phyloP scores from a whole-genome alignment of 345 rosid species.

The Camelina sativa region DNA sequence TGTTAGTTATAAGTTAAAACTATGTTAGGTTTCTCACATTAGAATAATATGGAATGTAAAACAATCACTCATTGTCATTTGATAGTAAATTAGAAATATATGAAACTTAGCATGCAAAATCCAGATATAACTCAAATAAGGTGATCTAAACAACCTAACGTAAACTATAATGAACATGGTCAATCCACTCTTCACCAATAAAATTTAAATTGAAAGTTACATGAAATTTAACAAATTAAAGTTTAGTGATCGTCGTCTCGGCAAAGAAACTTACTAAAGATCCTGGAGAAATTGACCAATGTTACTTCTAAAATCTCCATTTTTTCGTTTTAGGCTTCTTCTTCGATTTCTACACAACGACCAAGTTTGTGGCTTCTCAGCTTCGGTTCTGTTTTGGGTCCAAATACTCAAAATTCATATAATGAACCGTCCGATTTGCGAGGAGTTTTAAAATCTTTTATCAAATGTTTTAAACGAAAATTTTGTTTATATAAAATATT shows the following conservation, averaged over 20 bases:
- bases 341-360: not conserved
- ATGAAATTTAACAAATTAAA: not conserved
- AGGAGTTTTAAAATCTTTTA: too few relatives aligned
- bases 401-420: too few relatives aligned
- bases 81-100: not conserved
- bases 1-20: not conserved
- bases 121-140: not conserved
- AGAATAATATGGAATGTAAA: not conserved
- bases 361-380: too few relatives aligned
- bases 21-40: not conserved
- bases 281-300: constrained; percentile 1
- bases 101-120: not conserved
- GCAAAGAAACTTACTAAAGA: constrained; percentile 15
- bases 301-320: constrained; percentile 14
- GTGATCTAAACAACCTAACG: not conserved
- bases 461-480: too few relatives aligned
- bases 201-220: not conserved
- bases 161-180: not conserved
- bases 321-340: not conserved
- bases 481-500: too few relatives aligned
- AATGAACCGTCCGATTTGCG: too few relatives aligned
- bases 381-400: too few relatives aligned
- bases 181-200: not conserved
- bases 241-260: not conserved
- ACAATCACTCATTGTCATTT: not conserved